Conservation (phyloP, 2,329 filamentous ascomycete genomes). For the Simplicillium aogashimaense region DNA sequence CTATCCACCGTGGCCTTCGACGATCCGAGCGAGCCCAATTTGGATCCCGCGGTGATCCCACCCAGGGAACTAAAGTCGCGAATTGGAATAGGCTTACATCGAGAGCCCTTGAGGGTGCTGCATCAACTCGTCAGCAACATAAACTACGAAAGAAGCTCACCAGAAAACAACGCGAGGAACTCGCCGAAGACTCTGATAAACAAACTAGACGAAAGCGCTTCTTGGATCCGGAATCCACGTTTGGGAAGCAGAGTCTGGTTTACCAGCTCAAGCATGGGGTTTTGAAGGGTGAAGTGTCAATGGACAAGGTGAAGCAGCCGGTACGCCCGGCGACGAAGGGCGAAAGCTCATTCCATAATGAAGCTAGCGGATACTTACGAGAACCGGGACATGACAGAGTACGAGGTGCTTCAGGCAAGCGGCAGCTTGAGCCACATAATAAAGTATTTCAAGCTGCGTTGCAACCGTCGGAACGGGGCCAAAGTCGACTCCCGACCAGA, state of each 20-base stretch:
- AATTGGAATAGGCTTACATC: slow-evolving; percentile 9
- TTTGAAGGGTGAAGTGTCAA: slow-evolving; percentile 19
- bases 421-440: not conserved
- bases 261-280: slow-evolving; percentile 40
- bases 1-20: slow-evolving; percentile 59
- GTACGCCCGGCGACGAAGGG: slow-evolving; percentile 9
- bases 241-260: slow-evolving; percentile 47
- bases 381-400: not conserved
- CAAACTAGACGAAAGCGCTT: slow-evolving; percentile 42
- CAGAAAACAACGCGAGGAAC: slow-evolving; percentile 24
- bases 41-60: slow-evolving; percentile 10
- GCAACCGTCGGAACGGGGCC: not conserved
- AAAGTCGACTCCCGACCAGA: not conserved
- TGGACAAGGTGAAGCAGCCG: slow-evolving; percentile 15
- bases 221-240: slow-evolving; percentile 33
- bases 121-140: slow-evolving; percentile 20
- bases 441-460: not conserved
- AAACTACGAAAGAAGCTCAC: slow-evolving; percentile 45
- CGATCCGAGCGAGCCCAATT: slow-evolving; percentile 27
- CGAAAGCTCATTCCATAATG: not conserved
- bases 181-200: slow-evolving; percentile 20
- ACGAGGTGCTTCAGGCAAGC: too few relatives aligned
- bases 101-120: slow-evolving; percentile 18
- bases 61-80: slow-evolving; percentile 1
- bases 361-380: not conserved